Conservation (phyloP, 441 rosid genomes). For the Hura crepitans region DNA sequence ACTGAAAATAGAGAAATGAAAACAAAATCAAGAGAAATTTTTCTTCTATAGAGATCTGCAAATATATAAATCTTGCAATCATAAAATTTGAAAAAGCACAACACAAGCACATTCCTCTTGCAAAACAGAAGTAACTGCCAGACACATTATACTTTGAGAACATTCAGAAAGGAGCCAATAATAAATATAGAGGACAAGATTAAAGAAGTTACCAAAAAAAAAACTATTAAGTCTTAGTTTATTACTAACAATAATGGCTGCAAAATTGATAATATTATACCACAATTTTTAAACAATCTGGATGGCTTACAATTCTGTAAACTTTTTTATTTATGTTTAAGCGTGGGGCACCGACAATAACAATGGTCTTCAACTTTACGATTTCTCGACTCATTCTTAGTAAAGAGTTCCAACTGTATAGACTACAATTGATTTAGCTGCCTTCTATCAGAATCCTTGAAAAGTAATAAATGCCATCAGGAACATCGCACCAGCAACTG, state of each 20-base stretch:
- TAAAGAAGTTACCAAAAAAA: neutral
- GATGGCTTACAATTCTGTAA: neutral
- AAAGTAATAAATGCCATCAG: constrained; percentile 27
- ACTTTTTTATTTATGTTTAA: neutral
- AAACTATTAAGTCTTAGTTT: neutral
- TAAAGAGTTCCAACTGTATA: constrained; percentile 22
- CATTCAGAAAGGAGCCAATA: neutral
- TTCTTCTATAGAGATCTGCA: constrained; percentile 1
- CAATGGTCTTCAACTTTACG: constrained; percentile 15
- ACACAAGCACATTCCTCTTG: neutral
- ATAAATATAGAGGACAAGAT: neutral
- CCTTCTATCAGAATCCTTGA: constrained; percentile 27
- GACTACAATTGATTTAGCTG: constrained; percentile 22
- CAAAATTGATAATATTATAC: neutral
- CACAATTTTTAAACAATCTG: neutral
- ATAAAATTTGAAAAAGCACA: neutral
- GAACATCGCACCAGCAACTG: constrained; percentile 25
- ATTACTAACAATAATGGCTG: neutral
- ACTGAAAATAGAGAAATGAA: constrained; percentile 44
- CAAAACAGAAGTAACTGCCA: constrained; percentile 1
- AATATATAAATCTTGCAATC: neutral
- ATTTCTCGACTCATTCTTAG: constrained; percentile 13
- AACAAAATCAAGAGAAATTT: constrained; percentile 22
- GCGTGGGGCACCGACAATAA: too few relatives aligned
- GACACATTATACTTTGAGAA: neutral